phyloP scores from a whole-genome alignment of 192 early-diverging fungal genomes.

The Cladochytrium replicatum region DNA sequence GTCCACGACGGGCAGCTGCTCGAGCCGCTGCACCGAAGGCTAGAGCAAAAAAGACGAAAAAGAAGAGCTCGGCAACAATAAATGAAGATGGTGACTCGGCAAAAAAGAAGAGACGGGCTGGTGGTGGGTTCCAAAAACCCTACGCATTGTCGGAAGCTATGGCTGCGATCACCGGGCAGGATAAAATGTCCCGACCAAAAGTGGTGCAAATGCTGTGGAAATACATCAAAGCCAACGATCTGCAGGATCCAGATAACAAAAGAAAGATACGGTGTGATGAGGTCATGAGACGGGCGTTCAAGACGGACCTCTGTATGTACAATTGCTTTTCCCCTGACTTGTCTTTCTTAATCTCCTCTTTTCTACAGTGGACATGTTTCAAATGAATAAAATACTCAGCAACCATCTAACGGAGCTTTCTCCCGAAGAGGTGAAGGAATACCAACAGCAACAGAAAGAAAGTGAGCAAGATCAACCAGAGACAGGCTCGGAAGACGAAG shows the following conservation, averaged over 20 bases:
- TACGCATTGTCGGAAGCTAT: background rate
- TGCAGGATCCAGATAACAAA: conserved; percentile 22
- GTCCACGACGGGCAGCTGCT: conserved; percentile 25
- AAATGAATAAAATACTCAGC: no score
- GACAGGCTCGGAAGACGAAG: no score
- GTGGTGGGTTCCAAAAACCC: conserved; percentile 11
- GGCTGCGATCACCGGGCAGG: background rate
- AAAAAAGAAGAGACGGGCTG: conserved; percentile 26
- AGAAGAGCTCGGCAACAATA: no score
- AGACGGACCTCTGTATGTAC: no score
- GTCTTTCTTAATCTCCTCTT: no score
- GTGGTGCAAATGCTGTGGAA: conserved; percentile 26
- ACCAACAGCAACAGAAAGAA: no score
- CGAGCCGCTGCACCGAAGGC: conserved; percentile 22
- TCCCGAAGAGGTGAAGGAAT: no score
- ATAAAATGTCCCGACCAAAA: conserved; percentile 9
- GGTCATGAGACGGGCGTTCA: conserved; percentile 12
- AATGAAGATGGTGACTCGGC: conserved; percentile 26
- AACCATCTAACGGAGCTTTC: no score
- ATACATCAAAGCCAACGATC: conserved; percentile 22
- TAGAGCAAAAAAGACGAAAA: background rate
- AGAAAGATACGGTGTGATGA: conserved; percentile 18
- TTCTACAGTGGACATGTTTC: no score
- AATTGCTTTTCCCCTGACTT: no score
- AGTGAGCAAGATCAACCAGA: no score